A percentile compares a stretch with the other conserved stretches of the same genome.
These are phyloP conservation scores for Dimargaris xerosporica DNA, from an alignment of 192 early-diverging fungal species.

Conservation along the genomic window DNA sequence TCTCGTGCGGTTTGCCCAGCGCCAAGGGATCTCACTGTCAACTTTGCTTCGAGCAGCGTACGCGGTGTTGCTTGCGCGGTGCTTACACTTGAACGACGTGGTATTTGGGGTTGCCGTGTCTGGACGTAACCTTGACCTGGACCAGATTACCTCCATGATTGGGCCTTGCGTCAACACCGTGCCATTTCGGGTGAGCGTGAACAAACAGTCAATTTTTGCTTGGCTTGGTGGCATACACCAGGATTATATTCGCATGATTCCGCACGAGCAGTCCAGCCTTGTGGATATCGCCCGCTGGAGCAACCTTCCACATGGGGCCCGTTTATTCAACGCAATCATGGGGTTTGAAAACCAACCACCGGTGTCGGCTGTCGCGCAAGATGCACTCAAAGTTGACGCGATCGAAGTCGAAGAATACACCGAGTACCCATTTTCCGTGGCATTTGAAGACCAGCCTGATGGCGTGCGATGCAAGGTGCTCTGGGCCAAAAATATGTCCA, in stretches of 20 bases:
- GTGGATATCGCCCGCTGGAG: neutral
- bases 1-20: neutral
- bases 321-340: neutral
- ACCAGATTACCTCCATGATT: neutral
- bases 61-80: neutral
- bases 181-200: neutral
- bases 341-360: neutral
- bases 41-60: conserved; percentile 6
- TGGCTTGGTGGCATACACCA: neutral
- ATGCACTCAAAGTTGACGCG: neutral
- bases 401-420: neutral
- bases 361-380: neutral
- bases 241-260: neutral
- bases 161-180: conserved; percentile 10
- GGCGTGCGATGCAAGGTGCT: neutral
- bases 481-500: neutral
- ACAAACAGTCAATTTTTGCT: neutral
- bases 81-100: neutral
- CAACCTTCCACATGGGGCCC: neutral
- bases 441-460: neutral
- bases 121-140: neutral
- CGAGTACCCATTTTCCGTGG: neutral
- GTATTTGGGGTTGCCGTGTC: neutral
- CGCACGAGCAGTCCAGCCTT: conserved; percentile 1
- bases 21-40: neutral